These are phyloP conservation scores for Phytophthora europaea DNA, from an alignment of 352 stramenopile species.

Conservation along the genomic window DNA sequence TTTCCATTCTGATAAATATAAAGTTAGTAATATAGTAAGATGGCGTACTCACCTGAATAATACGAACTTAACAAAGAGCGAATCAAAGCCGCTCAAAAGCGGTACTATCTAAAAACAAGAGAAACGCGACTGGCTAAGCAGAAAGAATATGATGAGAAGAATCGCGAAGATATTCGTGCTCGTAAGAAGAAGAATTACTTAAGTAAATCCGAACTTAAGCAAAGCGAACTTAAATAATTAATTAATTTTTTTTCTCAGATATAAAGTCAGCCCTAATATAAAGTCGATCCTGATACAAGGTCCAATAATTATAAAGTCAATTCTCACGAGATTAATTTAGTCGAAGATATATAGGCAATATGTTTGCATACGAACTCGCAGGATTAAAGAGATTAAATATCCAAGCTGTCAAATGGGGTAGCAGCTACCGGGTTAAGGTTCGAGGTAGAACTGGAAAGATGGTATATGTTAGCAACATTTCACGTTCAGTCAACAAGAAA, in stretches of 20 bases:
- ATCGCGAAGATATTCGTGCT: not conserved
- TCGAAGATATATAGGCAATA: no score
- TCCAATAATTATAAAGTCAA: no score
- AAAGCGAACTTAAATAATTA: not conserved
- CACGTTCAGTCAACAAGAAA: not conserved
- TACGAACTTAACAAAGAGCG: no score
- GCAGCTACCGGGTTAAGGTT: slow-evolving; percentile 11
- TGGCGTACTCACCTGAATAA: no score
- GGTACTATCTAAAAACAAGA: not conserved
- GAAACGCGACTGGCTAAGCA: not conserved
- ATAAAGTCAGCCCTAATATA: slow-evolving; percentile 8
- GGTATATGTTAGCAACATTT: slow-evolving; percentile 8
- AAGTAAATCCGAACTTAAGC: not conserved
- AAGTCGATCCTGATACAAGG: slow-evolving; percentile 8
- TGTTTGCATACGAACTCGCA: no score
- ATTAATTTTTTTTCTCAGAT: no score
- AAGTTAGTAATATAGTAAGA: no score
- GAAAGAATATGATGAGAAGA: not conserved
- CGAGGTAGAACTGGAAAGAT: not conserved
- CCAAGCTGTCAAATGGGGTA: slow-evolving; percentile 6
- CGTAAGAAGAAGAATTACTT: not conserved
- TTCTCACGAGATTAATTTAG: no score
- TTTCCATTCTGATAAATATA: no score
- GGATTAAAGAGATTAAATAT: slow-evolving; percentile 1
- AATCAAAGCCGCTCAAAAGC: no score